phyloP scores from a whole-genome alignment of 495 filamentous ascomycete genomes.

The Daldinia decipiens region DNA sequence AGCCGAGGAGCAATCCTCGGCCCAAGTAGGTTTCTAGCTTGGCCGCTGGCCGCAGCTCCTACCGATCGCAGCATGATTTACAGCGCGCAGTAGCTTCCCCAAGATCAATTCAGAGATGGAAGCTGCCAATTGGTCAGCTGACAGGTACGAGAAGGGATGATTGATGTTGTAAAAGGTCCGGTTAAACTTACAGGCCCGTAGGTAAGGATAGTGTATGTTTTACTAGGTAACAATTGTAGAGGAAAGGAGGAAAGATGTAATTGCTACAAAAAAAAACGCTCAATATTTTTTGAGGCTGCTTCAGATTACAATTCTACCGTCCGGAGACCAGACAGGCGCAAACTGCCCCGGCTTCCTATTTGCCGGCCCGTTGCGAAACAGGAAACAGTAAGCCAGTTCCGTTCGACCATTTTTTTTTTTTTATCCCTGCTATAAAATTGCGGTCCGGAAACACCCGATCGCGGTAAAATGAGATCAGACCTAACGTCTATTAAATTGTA shows the following conservation, averaged over 20 bases:
- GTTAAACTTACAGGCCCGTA: conserved; percentile 22
- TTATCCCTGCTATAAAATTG: conserved; percentile 27
- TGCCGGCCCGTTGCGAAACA: conserved; percentile 36
- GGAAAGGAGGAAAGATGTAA: neutral
- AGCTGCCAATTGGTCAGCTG: conserved; percentile 42
- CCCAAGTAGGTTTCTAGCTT: conserved; percentile 48
- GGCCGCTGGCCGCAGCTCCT: conserved; percentile 53
- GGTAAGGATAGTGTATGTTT: conserved; percentile 3
- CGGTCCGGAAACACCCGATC: conserved; percentile 40
- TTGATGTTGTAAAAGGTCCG: conserved; percentile 20
- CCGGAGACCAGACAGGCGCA: conserved; percentile 13
- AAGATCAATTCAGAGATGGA: conserved; percentile 24
- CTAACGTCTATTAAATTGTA: conserved; percentile 5
- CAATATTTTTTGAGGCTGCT: conserved; percentile 23
- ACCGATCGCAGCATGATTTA: conserved; percentile 58
- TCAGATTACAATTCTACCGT: conserved; percentile 23
- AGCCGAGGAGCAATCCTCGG: conserved; percentile 54
- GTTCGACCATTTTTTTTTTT: conserved; percentile 14
- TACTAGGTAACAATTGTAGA: conserved; percentile 4
- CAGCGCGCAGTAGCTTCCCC: conserved; percentile 29
- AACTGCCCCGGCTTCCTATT: conserved; percentile 28
- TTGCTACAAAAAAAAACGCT: conserved; percentile 20
- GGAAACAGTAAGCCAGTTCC: conserved; percentile 25
- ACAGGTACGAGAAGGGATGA: conserved; percentile 16
- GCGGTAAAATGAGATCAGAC: neutral